phyloP scores from a whole-genome alignment of 2,329 filamentous ascomycete genomes.

The Colletotrichum sansevieriae region DNA sequence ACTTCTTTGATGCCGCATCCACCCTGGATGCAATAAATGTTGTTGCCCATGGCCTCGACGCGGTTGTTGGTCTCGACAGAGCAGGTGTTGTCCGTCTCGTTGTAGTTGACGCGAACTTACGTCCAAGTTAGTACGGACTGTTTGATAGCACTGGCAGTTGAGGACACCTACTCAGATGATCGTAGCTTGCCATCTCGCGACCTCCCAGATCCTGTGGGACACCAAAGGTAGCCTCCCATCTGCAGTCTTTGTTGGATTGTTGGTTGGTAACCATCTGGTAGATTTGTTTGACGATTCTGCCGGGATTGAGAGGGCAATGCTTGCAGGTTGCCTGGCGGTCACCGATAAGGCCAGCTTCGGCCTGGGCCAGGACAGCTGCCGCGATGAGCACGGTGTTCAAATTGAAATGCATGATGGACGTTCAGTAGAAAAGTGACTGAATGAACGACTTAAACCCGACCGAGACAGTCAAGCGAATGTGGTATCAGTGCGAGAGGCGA shows the following conservation, averaged over 20 bases:
- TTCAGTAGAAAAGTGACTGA: background rate
- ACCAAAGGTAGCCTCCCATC: background rate
- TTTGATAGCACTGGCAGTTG: background rate
- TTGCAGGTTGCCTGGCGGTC: conserved; percentile 3
- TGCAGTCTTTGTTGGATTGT: background rate
- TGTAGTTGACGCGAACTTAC: background rate
- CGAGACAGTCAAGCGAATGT: too few relatives aligned
- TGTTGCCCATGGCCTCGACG: background rate
- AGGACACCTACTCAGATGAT: background rate
- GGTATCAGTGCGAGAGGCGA: too few relatives aligned
- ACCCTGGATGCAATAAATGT: conserved; percentile 1
- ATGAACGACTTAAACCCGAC: too few relatives aligned
- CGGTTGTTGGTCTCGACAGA: background rate
- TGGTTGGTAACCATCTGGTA: background rate
- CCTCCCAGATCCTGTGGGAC: background rate
- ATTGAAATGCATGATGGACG: background rate
- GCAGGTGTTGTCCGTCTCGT: background rate
- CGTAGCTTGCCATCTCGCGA: background rate
- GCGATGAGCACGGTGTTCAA: background rate
- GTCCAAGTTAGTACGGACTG: background rate
- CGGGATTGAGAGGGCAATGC: background rate
- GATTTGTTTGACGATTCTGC: background rate
- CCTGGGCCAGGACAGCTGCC: background rate
- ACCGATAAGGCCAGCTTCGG: background rate
- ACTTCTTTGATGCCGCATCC: background rate